Evolutionary conservation across 2,329 filamentous ascomycete species (phyloP).

Genomic region (Cordyceps cateniannulata): DNA sequence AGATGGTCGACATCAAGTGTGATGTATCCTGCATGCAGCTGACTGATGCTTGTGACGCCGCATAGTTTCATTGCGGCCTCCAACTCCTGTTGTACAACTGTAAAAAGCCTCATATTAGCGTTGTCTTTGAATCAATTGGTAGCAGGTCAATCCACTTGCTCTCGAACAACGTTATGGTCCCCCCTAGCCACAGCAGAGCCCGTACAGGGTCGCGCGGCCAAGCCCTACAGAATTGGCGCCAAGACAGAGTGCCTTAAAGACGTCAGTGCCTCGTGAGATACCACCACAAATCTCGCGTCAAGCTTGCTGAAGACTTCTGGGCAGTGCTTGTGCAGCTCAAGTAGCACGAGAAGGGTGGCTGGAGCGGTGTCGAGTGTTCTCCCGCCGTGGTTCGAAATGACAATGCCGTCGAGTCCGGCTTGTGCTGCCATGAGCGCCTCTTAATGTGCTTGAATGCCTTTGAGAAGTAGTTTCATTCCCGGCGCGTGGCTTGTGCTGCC

Average conservation of each 20-base stretch:
- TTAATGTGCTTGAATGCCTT: slow-evolving; percentile 61
- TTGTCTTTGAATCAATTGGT: not conserved
- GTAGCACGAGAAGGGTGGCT: slow-evolving; percentile 49
- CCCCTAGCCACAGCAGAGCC: slow-evolving; percentile 55
- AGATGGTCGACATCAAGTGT: slow-evolving; percentile 44
- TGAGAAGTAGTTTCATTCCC: slow-evolving; percentile 58
- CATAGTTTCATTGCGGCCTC: slow-evolving; percentile 61
- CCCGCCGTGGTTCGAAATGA: slow-evolving; percentile 66
- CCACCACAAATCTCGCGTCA: slow-evolving; percentile 61
- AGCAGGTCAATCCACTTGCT: slow-evolving; percentile 32
- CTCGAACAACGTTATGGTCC: slow-evolving; percentile 46
- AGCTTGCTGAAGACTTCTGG: slow-evolving; percentile 53
- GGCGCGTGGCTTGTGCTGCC: slow-evolving; percentile 49
- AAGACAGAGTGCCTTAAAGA: slow-evolving; percentile 60
- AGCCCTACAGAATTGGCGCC: slow-evolving; percentile 59
- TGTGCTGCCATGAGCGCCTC: slow-evolving; percentile 58
- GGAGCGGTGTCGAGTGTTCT: slow-evolving; percentile 45
- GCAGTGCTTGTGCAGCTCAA: slow-evolving; percentile 57
- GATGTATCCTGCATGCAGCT: slow-evolving; percentile 55
- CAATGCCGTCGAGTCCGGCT: slow-evolving; percentile 57
- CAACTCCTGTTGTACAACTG: slow-evolving; percentile 49
- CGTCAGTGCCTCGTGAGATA: slow-evolving; percentile 57
- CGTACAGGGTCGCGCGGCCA: slow-evolving; percentile 54
- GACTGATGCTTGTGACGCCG: slow-evolving; percentile 53
- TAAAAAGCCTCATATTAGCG: too few relatives aligned